Base-by-base conservation (phyloP, 2,329 filamentous ascomycete genomes). In the Colletotrichum gloeosporioides region DNA sequence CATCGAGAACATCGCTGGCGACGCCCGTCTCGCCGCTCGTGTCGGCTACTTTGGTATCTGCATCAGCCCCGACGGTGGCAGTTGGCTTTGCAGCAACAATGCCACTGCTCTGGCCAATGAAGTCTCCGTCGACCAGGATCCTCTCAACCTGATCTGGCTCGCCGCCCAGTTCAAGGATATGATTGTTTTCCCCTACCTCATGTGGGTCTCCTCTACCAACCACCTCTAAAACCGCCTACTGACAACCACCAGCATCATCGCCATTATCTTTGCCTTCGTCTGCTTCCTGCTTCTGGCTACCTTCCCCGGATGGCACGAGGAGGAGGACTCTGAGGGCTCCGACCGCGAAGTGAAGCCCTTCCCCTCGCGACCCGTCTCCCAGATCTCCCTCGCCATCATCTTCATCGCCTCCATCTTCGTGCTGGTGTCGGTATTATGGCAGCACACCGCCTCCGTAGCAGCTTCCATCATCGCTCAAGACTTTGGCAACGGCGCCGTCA, bases 1-100 rank as follows among this genome's bases (percentile, higher is more conserved):
- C 73, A 97, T 99, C 80, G 91, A 93, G 77, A 98, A 97, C 86
- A 98, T 99, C 78, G 96, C 98, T 74, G 95, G 95, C 69, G 89
- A 91, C 80, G 96, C 97, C 15, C 91, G 92, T 76, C 89, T 99
- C 65, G 95, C 98, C 85, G 96, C 97, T 31, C 93, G 97, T 73
- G 97, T 99, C 34, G 97, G 97, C 79, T 99, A 98, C 88, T 99
- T 99, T 82, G 97, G 97, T 80, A 98, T 99, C 85, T 99, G 97
- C 87, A 93, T 99, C 84, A 97, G 96, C 86, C 93, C 95, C 2
- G 95, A 98, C 83, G 95, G 94, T 76, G 96, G 96, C 79, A 93
- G 93, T 27, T 99, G 95, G 91, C 91, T 99, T 75, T 99, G 97
- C 90, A 97, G 95, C 85, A 98, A 98, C 89, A 99, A 99, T 85